Evolutionary conservation across 1,284 basidiomycete species (phyloP).

Genomic region (Sanghuangporus baumii): DNA sequence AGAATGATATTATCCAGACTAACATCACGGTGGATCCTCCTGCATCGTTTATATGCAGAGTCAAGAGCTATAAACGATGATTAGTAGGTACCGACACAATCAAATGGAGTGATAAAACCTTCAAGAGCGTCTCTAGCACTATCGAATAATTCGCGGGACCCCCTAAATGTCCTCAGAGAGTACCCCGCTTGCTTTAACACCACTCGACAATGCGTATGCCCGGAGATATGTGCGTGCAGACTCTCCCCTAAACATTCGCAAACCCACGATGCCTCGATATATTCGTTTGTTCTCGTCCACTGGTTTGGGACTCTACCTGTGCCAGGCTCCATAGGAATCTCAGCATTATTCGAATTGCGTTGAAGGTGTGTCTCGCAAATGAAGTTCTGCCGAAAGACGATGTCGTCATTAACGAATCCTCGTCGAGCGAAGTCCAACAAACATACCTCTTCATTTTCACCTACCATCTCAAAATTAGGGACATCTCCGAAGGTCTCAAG

Average conservation of each 20-base stretch:
- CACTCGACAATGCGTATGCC: conserved; percentile 18
- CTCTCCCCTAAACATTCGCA: not conserved
- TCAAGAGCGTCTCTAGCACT: not conserved
- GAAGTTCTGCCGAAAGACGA: not conserved
- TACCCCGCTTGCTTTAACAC: conserved; percentile 16
- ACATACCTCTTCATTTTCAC: no score
- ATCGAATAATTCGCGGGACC: conserved; percentile 14
- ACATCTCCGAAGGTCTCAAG: not conserved
- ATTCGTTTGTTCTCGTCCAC: not conserved
- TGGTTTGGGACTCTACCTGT: not conserved
- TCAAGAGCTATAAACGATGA: conserved; percentile 22
- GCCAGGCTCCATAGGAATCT: no score
- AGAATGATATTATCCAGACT: conserved; percentile 30
- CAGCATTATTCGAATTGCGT: no score
- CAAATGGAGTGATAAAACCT: not conserved
- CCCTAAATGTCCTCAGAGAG: conserved; percentile 9
- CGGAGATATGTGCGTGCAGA: conserved; percentile 1
- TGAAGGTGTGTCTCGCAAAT: not conserved
- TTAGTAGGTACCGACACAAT: conserved; percentile 11
- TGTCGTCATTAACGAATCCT: not conserved
- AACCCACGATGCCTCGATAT: conserved; percentile 10
- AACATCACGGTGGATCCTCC: conserved; percentile 31
- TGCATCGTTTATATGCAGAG: conserved; percentile 23
- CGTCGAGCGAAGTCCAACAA: no score
- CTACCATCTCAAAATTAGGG: not conserved